phyloP scores from a whole-genome alignment of 2,329 filamentous ascomycete genomes.

The Alternaria sp. region DNA sequence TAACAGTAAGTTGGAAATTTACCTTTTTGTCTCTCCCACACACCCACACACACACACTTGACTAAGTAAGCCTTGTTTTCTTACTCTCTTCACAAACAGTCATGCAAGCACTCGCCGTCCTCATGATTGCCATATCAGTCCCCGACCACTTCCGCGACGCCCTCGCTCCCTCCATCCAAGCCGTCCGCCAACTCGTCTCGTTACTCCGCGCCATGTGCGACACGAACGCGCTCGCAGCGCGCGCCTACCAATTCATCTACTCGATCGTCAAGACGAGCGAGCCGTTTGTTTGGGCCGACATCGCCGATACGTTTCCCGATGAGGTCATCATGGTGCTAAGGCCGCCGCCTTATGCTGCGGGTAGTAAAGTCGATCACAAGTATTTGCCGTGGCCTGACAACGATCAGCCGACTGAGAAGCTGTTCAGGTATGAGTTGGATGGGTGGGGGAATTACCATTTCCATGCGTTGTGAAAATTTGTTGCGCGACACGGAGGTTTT shows the following conservation, averaged over 20 bases:
- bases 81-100: conserved; percentile 15
- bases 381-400: conserved; percentile 10
- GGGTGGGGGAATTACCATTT: conserved; percentile 2
- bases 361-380: background rate
- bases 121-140: conserved; percentile 47
- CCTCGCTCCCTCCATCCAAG: too few relatives aligned
- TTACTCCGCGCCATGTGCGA: conserved; percentile 39
- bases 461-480: background rate
- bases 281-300: conserved; percentile 8
- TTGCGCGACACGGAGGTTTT: too few relatives aligned
- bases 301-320: conserved; percentile 11
- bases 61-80: too few relatives aligned
- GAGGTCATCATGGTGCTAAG: conserved; percentile 1
- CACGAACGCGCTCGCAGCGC: conserved; percentile 28
- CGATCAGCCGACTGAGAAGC: background rate
- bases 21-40: too few relatives aligned
- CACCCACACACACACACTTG: too few relatives aligned
- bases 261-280: conserved; percentile 13
- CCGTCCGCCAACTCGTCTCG: conserved; percentile 18
- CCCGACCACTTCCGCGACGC: conserved; percentile 8
- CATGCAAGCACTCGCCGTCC: conserved; percentile 47
- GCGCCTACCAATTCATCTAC: conserved; percentile 30
- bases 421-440: conserved; percentile 10
- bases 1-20: conserved; percentile 14
- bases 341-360: too few relatives aligned